Base-by-base conservation (phyloP, 805 yeast genomes). In the Myxozyma nipponensis region DNA sequence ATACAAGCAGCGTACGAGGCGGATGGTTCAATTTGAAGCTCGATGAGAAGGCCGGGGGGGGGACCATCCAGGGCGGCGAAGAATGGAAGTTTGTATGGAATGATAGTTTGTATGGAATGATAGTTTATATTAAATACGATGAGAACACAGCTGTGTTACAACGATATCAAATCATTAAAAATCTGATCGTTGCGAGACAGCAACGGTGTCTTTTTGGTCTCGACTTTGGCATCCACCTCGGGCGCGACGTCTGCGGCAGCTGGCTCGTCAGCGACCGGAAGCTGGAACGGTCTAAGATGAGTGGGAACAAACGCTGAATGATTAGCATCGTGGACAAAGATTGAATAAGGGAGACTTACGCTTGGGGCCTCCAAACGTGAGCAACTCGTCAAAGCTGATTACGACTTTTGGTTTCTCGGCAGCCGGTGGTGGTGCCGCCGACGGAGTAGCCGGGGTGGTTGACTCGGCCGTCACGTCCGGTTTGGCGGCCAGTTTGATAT, bases 1-100 rank as follows among this genome's bases (percentile, higher is more conserved):
- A 57, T 87, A 91, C 75, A 93, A 93, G 75, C 95, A 96, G 56
- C 84, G 98, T 75, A 91, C 98, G 44, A 86, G 90, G 77, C 82
- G 98, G 75, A 87, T 91, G 95, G 75, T 84, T 46, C 90, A 84
- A 70, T 84, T 84, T 66, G 90, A 84, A 69, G 90, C 91, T 26
- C 79, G 90, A 67, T 84, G 65, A 68, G 13, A n/a, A n/a, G n/a
- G n/a, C n/a, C 43, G 15, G 34, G 15, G 34, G 34, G 34, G n/a
- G n/a, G n/a, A n/a, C n/a, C n/a, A n/a, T n/a, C n/a, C n/a, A n/a
- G n/a, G n/a, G n/a, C n/a, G n/a, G n/a, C n/a, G n/a, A n/a, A n/a
- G n/a, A n/a, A n/a, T n/a, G n/a, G n/a, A n/a, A n/a, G n/a, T n/a
- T n/a, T n/a, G n/a, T n/a, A n/a, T n/a, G n/a, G n/a, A n/a, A n/a